These are phyloP conservation scores for Pezicula neosporulosa DNA, from an alignment of 2,329 filamentous ascomycete species.

Conservation along the genomic window DNA sequence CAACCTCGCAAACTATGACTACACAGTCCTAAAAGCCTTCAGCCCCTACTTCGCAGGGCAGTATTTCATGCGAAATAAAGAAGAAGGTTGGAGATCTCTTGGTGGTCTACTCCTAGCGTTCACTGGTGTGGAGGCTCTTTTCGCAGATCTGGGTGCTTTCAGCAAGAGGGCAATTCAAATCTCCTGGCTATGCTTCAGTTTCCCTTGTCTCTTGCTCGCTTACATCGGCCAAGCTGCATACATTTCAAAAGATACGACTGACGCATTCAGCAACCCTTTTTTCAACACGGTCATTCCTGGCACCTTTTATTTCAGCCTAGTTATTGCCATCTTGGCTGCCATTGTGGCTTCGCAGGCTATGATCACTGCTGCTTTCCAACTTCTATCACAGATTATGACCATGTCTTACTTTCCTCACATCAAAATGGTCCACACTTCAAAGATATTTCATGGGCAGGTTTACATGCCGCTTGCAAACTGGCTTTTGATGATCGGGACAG, in stretches of 20 bases:
- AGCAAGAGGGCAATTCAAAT: constrained; percentile 66
- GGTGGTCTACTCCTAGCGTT: constrained; percentile 73
- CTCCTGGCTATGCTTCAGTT: constrained; percentile 66
- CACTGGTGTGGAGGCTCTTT: constrained; percentile 75
- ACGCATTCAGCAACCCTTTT: constrained; percentile 68
- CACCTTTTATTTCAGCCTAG: constrained; percentile 63
- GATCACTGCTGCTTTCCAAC: constrained; percentile 71
- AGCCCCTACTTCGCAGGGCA: constrained; percentile 56
- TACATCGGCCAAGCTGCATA: constrained; percentile 66
- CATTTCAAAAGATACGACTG: constrained; percentile 53
- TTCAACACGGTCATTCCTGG: constrained; percentile 67
- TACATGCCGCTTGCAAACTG: constrained; percentile 76
- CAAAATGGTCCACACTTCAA: constrained; percentile 68
- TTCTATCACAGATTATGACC: constrained; percentile 68
- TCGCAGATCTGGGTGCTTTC: constrained; percentile 76
- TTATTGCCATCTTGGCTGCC: constrained; percentile 66
- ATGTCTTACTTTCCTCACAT: constrained; percentile 71
- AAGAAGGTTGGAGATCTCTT: constrained; percentile 59
- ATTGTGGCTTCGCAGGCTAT: constrained; percentile 77
- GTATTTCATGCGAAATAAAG: constrained; percentile 56
- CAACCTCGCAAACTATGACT: constrained; percentile 49
- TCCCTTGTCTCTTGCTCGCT: constrained; percentile 56
- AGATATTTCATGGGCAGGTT: constrained; percentile 68
- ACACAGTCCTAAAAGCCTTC: constrained; percentile 52
- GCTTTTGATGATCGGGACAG: constrained; percentile 71